Evolutionary conservation across 495 filamentous ascomycete genomes (phyloP).

Genomic region (Neurospora sp.): DNA sequence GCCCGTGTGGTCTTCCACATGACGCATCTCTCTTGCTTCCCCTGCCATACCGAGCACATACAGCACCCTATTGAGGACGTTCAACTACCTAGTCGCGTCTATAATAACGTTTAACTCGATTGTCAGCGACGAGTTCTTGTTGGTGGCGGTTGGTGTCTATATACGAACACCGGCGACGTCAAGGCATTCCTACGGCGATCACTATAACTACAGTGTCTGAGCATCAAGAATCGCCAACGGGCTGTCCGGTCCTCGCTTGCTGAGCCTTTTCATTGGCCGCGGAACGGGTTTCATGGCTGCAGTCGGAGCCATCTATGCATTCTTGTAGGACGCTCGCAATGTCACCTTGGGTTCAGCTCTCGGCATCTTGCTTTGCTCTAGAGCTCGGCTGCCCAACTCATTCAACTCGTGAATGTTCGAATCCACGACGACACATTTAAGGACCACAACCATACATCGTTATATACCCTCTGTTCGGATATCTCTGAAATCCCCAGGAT

Average conservation of each 20-base stretch:
- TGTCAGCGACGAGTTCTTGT: not conserved
- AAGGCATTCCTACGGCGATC: not conserved
- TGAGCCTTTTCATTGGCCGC: slow-evolving; percentile 1
- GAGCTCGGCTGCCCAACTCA: not conserved
- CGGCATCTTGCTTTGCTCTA: not conserved
- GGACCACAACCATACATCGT: not conserved
- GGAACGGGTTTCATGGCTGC: not conserved
- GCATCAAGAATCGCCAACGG: not conserved
- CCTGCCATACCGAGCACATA: not conserved
- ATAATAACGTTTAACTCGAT: not conserved
- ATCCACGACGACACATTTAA: not conserved
- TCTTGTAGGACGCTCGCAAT: not conserved
- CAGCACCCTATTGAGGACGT: not conserved
- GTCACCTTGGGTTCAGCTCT: slow-evolving; percentile 7
- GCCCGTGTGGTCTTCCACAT: slow-evolving; percentile 16
- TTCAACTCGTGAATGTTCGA: not conserved
- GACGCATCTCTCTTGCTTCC: slow-evolving; percentile 5
- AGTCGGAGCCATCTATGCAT: slow-evolving; percentile 3
- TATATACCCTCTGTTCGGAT: not conserved
- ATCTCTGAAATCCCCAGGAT: not conserved
- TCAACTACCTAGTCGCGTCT: not conserved
- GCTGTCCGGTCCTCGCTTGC: slow-evolving; percentile 1
- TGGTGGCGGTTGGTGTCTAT: not conserved
- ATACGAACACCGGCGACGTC: not conserved
- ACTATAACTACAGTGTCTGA: not conserved